phyloP scores from a whole-genome alignment of 306 rosid species.

The Phaseolus lunatus region DNA sequence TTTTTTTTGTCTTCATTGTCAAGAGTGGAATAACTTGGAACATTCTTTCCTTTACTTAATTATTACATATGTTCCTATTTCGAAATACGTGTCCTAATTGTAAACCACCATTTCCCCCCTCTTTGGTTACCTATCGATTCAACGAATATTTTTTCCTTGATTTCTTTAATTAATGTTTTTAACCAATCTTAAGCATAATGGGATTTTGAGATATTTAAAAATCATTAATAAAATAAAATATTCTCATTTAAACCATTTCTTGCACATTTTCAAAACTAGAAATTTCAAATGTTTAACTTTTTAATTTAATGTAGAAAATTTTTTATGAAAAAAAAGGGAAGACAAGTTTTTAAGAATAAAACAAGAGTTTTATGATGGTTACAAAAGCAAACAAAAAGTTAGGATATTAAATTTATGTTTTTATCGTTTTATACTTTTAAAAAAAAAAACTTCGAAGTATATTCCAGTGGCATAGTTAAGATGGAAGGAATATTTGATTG shows the following conservation, averaged over 20 bases:
- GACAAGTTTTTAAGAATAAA: background rate
- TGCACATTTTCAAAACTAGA: background rate
- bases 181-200: background rate
- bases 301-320: too few species aligned
- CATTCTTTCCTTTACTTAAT: background rate
- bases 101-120: background rate
- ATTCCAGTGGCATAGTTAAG: background rate
- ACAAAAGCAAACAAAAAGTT: background rate
- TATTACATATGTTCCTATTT: background rate
- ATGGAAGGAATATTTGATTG: background rate
- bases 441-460: background rate
- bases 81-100: background rate
- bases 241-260: background rate
- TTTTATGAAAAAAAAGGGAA: background rate
- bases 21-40: background rate
- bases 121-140: too few species aligned
- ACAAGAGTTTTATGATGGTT: background rate
- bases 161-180: background rate
- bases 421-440: background rate
- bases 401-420: background rate
- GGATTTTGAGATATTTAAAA: background rate
- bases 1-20: background rate
- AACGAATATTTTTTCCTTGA: background rate
- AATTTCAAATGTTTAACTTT: background rate
- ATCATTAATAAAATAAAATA: background rate